Base-by-base conservation (phyloP, 1,284 basidiomycete species). In the Neonothopanus nambi region DNA sequence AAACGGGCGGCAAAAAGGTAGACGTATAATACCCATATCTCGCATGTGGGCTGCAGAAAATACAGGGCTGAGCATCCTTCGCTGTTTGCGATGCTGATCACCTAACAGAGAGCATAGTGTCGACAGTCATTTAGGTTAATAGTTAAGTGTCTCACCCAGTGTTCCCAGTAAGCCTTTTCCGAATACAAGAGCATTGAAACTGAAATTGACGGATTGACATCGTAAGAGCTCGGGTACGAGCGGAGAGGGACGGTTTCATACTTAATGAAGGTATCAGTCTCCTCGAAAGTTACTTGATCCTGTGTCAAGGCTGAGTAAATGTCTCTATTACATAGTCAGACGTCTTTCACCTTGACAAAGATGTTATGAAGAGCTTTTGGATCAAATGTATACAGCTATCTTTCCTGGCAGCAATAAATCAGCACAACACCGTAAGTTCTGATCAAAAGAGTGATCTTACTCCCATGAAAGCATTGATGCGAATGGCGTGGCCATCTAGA, bases 1-100 rank as follows among this genome's bases (percentile, higher is more conserved):
- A 35, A 50, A 9, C 15, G 23, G 44, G 51, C 6, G 20, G 17
- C 23, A 12, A 57, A 5, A 15, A 38, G n/a, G 40, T 49, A 26
- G 33, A 55, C 54, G 6, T 39, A 52, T 40, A 24, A 47, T 41
- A 5, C 51, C 38, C 55, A 56, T 56, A 30, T 56, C 50, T n/a
- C n/a, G n/a, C n/a, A n/a, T n/a, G n/a, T n/a, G n/a, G n/a, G n/a
- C n/a, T n/a, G n/a, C n/a, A n/a, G n/a, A n/a, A n/a, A n/a, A n/a
- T n/a, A n/a, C n/a, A n/a, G n/a, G n/a, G n/a, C n/a, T 57, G 2
- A 57, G 39, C 43, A 54, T 50, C 30, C 48, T 57, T 5, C 56
- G 41, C 30, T 57, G 56, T 43, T 43, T 54, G 17, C 48, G 52
- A 47, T 57, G 56, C 13, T 12, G 23, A 15, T 51, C 36, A 24